These are phyloP conservation scores for Onygena corvina DNA, from an alignment of 2,329 filamentous ascomycete species.

Conservation along the genomic window DNA sequence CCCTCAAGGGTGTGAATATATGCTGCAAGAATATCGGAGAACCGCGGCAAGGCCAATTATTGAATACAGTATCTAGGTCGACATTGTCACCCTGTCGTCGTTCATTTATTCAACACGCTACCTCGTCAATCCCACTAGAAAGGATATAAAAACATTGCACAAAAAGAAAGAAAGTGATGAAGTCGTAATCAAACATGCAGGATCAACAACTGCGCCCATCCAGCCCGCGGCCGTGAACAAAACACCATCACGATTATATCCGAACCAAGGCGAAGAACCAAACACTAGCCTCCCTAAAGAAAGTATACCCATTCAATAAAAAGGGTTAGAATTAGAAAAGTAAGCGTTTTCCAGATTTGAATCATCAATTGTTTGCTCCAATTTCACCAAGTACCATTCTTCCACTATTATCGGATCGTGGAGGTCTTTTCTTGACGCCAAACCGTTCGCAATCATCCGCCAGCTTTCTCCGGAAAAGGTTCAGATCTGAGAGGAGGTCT, in stretches of 20 bases:
- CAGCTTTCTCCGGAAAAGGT: slow-evolving; percentile 72
- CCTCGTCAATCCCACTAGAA: slow-evolving; percentile 1
- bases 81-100: too few relatives aligned
- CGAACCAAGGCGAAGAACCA: too few relatives aligned
- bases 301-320: neutral
- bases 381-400: slow-evolving; percentile 8
- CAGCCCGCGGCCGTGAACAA: neutral
- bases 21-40: too few relatives aligned
- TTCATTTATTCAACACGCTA: slow-evolving; percentile 5
- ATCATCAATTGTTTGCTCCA: neutral
- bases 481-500: slow-evolving; percentile 66
- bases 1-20: too few relatives aligned
- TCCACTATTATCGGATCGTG: neutral
- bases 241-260: slow-evolving; percentile 1
- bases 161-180: neutral
- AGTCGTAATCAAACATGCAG: neutral
- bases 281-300: neutral
- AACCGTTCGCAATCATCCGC: slow-evolving; percentile 53
- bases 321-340: too few relatives aligned
- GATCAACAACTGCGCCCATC: slow-evolving; percentile 1
- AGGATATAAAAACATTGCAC: neutral
- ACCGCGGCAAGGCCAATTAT: too few relatives aligned
- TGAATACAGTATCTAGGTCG: too few relatives aligned
- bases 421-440: slow-evolving; percentile 17
- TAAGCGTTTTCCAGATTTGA: too few relatives aligned